Percentiles rank a stretch among this genome's conserved stretches.
Evolutionary conservation across 805 yeast genomes (phyloP).

Genomic region (Metschnikowia shivogae): DNA sequence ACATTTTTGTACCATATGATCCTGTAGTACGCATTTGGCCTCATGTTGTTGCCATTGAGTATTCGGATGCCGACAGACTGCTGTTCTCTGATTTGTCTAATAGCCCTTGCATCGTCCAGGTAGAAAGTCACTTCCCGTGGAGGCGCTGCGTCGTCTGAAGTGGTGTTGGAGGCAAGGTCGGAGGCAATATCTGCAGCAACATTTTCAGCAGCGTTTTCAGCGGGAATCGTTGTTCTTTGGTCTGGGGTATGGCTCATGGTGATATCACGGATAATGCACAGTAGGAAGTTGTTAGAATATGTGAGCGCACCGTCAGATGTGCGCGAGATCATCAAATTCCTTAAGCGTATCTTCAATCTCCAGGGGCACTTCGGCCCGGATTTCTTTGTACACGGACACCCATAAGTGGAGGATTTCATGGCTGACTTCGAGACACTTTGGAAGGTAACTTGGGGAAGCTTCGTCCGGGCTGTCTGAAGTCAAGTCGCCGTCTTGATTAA

Average conservation of each 20-base stretch:
- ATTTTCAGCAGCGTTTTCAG: background rate
- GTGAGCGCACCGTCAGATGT: background rate
- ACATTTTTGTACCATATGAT: constrained; percentile 7
- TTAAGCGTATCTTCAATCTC: background rate
- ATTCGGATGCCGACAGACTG: background rate
- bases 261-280: background rate
- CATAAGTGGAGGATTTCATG: constrained; percentile 5
- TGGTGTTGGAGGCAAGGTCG: no score
- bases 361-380: constrained; percentile 6
- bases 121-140: background rate
- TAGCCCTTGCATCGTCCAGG: background rate
- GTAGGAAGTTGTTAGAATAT: background rate
- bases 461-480: background rate
- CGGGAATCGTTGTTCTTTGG: no score
- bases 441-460: background rate
- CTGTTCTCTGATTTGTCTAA: background rate
- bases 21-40: background rate
- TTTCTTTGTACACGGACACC: constrained; percentile 5
- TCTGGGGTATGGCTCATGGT: no score
- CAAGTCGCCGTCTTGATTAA: background rate
- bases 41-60: background rate
- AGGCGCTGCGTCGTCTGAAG: no score
- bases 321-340: background rate
- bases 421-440: background rate
- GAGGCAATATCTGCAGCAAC: background rate